Evolutionary conservation across 2,329 filamentous ascomycete genomes (phyloP), one percentile per base, ranked within the genome.

Genomic region (Coniochaeta sp.): DNA sequence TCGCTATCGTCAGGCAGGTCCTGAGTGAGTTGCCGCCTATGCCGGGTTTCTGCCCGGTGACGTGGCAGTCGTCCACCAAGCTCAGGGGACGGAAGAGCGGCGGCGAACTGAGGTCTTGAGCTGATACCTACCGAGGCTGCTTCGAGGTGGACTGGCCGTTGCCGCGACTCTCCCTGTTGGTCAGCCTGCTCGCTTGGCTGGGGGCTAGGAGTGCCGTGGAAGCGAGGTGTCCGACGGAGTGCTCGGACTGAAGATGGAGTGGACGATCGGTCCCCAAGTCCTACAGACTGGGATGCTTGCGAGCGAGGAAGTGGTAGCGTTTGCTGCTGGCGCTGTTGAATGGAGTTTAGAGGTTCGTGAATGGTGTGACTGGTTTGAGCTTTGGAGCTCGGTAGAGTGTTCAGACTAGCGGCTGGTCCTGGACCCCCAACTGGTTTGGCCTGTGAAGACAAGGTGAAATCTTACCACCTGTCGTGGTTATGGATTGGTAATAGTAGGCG

Each of bases 311-410:
- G 68, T 65, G 69, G 67, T 66, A 65, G 64, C 60, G 70, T 76
- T 74, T 74, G 71, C 65, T 70, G 72, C 72, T 76, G 75, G 71
- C 69, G 73, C 68, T 70, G 70, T 62, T 71, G 68, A 66, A 68
- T 64, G 63, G 73, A 64, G 61, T 70, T 70, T 69, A 74, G 74
- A 68, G 74, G 72, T 69, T 79, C 79, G 79, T 82, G 71, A 73
- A 68, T 74, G 70, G 82, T 80, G 82, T 82, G 74, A 79, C 76
- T 76, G 80, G 83, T 80, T 77, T 81, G 70, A 81, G 71, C 71
- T 57, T 7, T 22, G 22, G 36, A 43, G 56, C 38, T 66, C 71
- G 67, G 64, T 73, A 68, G 60, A 68, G 74, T 72, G 70, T 72
- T 70, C 71, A 74, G 67, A 71, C 76, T 77, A 74, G 76, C 77